A percentile compares a stretch with the other conserved stretches of the same genome.
Conservation (phyloP, 164 flowering plant species). For the Magnolia kwangsiensis region DNA sequence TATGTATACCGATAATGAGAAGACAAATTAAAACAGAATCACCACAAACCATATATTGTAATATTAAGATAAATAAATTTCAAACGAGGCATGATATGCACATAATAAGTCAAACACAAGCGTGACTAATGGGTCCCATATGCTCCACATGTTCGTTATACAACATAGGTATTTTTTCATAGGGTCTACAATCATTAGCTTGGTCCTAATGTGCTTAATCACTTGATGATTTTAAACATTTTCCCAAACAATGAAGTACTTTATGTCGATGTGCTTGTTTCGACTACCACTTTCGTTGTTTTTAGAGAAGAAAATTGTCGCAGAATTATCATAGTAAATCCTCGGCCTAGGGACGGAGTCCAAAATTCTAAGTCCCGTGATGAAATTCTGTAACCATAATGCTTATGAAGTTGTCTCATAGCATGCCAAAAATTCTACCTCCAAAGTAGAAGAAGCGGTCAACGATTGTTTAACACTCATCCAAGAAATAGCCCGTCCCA, state of each 20-base stretch:
- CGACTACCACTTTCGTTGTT: neutral
- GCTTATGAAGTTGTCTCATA: neutral
- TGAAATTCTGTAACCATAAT: neutral
- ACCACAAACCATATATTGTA: neutral
- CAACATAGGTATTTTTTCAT: neutral
- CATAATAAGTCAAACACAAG: neutral
- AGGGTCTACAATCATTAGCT: constrained; percentile 3
- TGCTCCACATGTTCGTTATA: neutral
- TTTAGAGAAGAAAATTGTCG: too few relatives aligned
- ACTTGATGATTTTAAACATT: neutral
- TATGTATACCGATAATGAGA: neutral
- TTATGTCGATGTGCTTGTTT: constrained; percentile 3
- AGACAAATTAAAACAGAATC: neutral
- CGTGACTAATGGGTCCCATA: neutral
- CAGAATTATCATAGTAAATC: too few relatives aligned
- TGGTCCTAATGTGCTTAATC: neutral
- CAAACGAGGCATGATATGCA: neutral
- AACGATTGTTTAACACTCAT: neutral
- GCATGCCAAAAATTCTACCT: neutral
- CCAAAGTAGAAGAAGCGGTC: neutral
- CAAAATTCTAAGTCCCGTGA: neutral
- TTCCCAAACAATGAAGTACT: neutral
- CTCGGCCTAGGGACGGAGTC: neutral
- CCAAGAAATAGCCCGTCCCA: neutral
- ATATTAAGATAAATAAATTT: neutral